These are phyloP conservation scores for Eucalyptus polyanthemos DNA, from an alignment of 345 rosid genomes.

Conservation along the genomic window DNA sequence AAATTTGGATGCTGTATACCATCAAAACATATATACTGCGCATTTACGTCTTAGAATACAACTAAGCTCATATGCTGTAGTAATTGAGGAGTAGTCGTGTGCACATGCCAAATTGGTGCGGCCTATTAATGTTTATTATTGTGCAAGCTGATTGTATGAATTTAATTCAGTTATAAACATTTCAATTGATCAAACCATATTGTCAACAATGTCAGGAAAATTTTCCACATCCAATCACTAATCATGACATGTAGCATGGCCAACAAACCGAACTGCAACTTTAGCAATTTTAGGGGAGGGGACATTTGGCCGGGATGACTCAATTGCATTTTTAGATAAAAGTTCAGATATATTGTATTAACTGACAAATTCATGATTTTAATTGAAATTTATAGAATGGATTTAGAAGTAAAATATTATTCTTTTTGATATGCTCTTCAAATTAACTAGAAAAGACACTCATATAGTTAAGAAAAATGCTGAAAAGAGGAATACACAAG, in stretches of 20 bases:
- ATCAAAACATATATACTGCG: not conserved
- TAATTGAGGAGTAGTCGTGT: too few relatives aligned
- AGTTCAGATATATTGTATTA: not conserved
- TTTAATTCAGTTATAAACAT: too few relatives aligned
- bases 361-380: not conserved
- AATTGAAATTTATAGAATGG: not conserved
- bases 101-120: too few relatives aligned
- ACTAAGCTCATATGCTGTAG: not conserved
- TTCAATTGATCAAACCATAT: not conserved
- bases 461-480: too few relatives aligned
- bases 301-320: not conserved
- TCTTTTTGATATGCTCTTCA: not conserved
- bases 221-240: not conserved
- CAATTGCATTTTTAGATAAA: not conserved
- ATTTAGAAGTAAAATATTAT: not conserved
- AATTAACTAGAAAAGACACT: not conserved
- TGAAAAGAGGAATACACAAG: too few relatives aligned
- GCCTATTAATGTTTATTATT: too few relatives aligned
- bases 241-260: not conserved
- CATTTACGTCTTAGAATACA: not conserved
- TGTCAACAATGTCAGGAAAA: not conserved
- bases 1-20: too few relatives aligned
- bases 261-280: not conserved
- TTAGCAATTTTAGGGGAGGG: not conserved
- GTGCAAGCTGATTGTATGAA: too few relatives aligned